phyloP scores from a whole-genome alignment of 2,329 filamentous ascomycete species.

The Fusarium cicatricum region DNA sequence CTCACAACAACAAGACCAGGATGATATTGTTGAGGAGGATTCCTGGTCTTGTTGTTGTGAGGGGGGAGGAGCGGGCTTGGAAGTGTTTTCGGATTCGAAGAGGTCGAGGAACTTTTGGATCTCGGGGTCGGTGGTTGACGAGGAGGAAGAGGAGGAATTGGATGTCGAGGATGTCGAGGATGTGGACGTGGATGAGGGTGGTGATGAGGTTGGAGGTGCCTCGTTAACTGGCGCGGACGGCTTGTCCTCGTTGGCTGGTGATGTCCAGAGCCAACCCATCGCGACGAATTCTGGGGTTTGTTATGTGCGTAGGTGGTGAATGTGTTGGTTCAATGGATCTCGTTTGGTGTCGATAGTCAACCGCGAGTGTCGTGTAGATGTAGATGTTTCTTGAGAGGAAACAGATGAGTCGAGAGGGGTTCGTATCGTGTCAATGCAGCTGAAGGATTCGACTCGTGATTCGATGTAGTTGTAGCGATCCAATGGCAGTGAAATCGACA shows the following conservation, averaged over 20 bases:
- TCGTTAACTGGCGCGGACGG: constrained; percentile 37
- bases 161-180: constrained; percentile 17
- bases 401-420: background rate
- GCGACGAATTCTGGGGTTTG: constrained; percentile 21
- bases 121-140: constrained; percentile 56
- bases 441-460: constrained; percentile 2
- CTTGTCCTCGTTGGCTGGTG: constrained; percentile 39
- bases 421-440: background rate
- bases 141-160: constrained; percentile 32
- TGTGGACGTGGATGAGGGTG: constrained; percentile 26
- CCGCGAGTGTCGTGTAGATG: background rate
- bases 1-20: constrained; percentile 44
- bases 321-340: background rate
- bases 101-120: constrained; percentile 63
- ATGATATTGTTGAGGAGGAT: constrained; percentile 45
- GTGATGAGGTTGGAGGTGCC: constrained; percentile 30
- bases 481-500: constrained; percentile 2
- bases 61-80: constrained; percentile 31
- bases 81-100: constrained; percentile 48
- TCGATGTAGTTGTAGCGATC: background rate
- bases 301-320: background rate
- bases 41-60: constrained; percentile 35
- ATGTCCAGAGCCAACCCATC: constrained; percentile 72
- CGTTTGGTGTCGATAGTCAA: background rate
- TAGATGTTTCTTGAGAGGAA: background rate